Evolutionary conservation across 2,329 filamentous ascomycete genomes (phyloP), one percentile per base, ranked within the genome.

Genomic region (Fusarium hainanense): DNA sequence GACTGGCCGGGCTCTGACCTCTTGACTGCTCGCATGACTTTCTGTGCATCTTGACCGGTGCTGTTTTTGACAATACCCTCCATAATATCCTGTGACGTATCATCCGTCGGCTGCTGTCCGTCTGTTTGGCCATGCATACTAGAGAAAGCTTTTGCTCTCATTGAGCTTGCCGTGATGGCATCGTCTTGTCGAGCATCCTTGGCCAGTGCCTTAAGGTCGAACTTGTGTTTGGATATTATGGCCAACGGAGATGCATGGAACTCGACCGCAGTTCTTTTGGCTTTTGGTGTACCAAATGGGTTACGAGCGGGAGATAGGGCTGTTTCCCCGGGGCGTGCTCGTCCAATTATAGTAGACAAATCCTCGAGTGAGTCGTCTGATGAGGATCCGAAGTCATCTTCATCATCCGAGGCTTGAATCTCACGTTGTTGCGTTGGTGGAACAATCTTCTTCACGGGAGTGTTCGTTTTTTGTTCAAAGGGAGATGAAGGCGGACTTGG

Each of bases 391-490:
- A 90, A 85, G 28, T 85, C 85, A 20, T 86, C 86, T n/a, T 92
- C 91, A 12, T 91, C 90, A 74, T 94, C 92, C 0, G 92, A 94
- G 56, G 88, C 90, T 47, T 85, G 85, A 42, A 94, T 91, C 58
- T 90, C 81, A 14, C 88, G 79, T 72, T 88, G 82, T 77, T 88
- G 82, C 62, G 83, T 80, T 50, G 80, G 69, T 11, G 59, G 51
- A 62, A 70, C 41, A 23, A 56, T 49, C 12, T 62, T 51, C 55
- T 71, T 72, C 41, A 54, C 54, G n/a, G 77, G 75, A n/a, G 76
- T 78, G 20, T 61, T 51, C 18, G 44, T 46, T 52, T 74, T 75
- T 44, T 71, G 48, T 52, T 75, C 62, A n/a, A 64, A 62, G 14
- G 73, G 71, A 23, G 77, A 76, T 23, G 75, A 74, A 23, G 69